phyloP scores from a whole-genome alignment of 768 basidiomycete genomes.

The Lactarius akahatsu region DNA sequence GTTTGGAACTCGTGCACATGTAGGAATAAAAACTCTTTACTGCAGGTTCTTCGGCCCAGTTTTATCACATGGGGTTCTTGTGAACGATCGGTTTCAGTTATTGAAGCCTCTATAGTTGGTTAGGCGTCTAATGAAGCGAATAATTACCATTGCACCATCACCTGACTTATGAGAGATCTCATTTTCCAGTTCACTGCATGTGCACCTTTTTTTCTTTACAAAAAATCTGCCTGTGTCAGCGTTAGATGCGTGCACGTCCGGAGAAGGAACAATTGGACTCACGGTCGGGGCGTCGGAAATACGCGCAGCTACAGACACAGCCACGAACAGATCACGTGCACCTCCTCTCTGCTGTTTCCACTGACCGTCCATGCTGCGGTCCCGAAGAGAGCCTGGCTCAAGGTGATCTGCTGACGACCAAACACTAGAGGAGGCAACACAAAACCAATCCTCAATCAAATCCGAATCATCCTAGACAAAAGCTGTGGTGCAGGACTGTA shows the following conservation, averaged over 20 bases:
- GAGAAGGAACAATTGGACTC: background rate
- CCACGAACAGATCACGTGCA: background rate
- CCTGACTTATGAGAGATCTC: background rate
- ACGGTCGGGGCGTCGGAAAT: background rate
- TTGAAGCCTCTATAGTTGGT: background rate
- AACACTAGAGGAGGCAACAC: background rate
- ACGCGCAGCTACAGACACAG: background rate
- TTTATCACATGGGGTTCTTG: background rate
- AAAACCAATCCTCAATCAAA: background rate
- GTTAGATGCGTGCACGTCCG: background rate
- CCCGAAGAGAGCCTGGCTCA: background rate
- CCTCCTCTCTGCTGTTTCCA: background rate
- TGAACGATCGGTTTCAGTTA: constrained; percentile 4
- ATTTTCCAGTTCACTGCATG: background rate
- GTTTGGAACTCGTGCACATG: background rate
- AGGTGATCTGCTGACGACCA: background rate
- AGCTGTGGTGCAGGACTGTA: background rate
- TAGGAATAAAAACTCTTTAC: background rate
- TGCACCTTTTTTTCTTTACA: background rate
- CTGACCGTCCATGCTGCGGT: background rate
- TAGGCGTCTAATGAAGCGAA: background rate
- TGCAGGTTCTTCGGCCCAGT: background rate
- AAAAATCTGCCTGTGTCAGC: background rate
- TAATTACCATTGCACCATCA: background rate
- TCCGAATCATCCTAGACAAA: background rate